Percentiles rank a stretch among this genome's conserved stretches.
Conservation (phyloP, 805 yeast genomes). For the Pichia nanzhaoensis region DNA sequence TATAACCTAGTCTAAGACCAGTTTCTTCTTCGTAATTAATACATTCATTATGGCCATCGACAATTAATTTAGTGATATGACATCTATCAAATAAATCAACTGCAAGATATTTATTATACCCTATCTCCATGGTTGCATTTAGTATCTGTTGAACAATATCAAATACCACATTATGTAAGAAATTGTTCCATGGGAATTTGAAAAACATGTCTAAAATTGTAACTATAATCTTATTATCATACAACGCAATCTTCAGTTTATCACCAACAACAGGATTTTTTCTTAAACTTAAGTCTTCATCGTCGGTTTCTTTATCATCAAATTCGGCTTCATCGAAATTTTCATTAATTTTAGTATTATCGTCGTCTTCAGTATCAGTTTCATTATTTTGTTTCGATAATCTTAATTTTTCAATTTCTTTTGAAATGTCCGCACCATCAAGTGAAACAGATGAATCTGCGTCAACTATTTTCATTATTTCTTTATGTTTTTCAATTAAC, state of each 20-base stretch:
- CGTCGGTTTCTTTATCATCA: constrained; percentile 24
- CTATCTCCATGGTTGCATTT: constrained; percentile 68
- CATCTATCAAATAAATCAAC: constrained; percentile 66
- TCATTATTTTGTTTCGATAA: constrained; percentile 16
- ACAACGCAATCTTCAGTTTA: constrained; percentile 69
- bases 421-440: constrained; percentile 29
- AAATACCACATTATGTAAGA: constrained; percentile 93
- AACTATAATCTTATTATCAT: constrained; percentile 64
- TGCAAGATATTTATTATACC: constrained; percentile 73
- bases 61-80: constrained; percentile 41
- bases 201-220: constrained; percentile 71
- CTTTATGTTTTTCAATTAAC: constrained; percentile 31
- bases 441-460: constrained; percentile 23
- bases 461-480: constrained; percentile 24
- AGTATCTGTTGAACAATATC: constrained; percentile 93
- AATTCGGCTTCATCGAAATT: constrained; percentile 13
- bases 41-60: constrained; percentile 56
- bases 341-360: not conserved
- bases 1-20: constrained; percentile 77
- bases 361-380: constrained; percentile 3
- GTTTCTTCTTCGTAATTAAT: constrained; percentile 48
- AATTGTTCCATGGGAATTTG: constrained; percentile 92
- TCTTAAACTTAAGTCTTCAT: constrained; percentile 36
- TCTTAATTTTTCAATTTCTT: constrained; percentile 28
- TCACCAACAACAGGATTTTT: constrained; percentile 77